A percentile compares a stretch with the other conserved stretches of the same genome.
Conservation (phyloP, 305 asterid species). For the Fraxinus velutina region DNA sequence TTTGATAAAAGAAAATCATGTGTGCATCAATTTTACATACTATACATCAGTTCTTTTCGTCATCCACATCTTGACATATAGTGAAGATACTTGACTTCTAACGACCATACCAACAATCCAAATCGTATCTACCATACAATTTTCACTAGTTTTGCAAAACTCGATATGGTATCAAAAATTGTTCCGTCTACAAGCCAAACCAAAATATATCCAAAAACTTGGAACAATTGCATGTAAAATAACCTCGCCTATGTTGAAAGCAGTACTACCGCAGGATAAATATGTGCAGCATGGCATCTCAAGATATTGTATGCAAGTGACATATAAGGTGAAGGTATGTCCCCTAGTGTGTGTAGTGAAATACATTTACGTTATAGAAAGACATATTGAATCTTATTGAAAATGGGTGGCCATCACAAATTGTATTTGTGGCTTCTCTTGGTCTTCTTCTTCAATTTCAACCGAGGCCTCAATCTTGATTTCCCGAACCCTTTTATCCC, state of each 20-base stretch:
- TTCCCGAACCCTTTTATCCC: constrained; percentile 76
- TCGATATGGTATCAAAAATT: neutral
- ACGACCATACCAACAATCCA: no score
- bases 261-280: neutral
- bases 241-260: no score
- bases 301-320: neutral
- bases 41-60: no score
- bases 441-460: constrained; percentile 37
- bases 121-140: no score
- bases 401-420: constrained; percentile 85
- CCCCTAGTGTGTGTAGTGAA: no score
- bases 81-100: no score
- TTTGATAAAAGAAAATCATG: no score
- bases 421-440: constrained; percentile 54
- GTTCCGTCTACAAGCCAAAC: neutral
- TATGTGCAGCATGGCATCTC: neutral
- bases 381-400: constrained; percentile 31
- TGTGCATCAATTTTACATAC: no score
- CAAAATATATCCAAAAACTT: neutral
- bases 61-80: no score
- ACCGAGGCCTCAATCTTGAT: constrained; percentile 23
- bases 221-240: no score
- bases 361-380: constrained; percentile 10
- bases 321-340: neutral
- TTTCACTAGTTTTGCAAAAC: neutral